Conservation (phyloP, 2,329 filamentous ascomycete species). For the Colletotrichum lentis region DNA sequence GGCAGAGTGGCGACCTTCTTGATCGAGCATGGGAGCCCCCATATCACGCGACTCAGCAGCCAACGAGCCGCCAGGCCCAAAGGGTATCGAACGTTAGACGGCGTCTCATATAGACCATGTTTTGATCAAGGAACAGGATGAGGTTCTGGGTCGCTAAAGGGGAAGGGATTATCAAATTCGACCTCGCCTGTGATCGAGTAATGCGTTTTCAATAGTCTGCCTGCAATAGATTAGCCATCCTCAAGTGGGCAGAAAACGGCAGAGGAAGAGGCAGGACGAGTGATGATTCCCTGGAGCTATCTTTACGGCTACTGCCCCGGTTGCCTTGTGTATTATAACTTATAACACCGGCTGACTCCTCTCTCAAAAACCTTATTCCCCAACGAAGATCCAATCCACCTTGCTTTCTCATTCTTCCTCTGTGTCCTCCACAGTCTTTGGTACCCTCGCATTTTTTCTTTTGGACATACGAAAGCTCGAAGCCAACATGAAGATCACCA, state of each 20-base stretch:
- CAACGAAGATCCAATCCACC: too few relatives aligned
- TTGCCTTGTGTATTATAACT: not conserved
- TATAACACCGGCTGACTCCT: not conserved
- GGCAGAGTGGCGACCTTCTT: not conserved
- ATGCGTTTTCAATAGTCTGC: constrained; percentile 4
- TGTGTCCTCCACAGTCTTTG: too few relatives aligned
- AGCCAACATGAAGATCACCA: constrained; percentile 7
- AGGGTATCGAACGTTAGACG: not conserved
- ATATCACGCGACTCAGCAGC: not conserved
- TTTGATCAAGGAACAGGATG: too few relatives aligned
- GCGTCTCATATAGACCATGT: too few relatives aligned
- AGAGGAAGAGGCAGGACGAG: not conserved
- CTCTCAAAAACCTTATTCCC: not conserved
- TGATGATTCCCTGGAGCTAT: not conserved
- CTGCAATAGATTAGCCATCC: not conserved
- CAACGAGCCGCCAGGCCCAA: not conserved
- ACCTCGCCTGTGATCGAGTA: not conserved
- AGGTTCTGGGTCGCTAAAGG: too few relatives aligned
- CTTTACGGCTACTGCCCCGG: too few relatives aligned
- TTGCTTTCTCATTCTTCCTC: too few relatives aligned
- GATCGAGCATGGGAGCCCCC: not conserved
- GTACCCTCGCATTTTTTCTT: too few relatives aligned
- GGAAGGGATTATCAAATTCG: not conserved
- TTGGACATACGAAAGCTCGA: too few relatives aligned
- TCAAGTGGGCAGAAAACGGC: not conserved